These are phyloP conservation scores for Diaporthe sp. DNA, from an alignment of 2,329 filamentous ascomycete species.

Conservation along the genomic window DNA sequence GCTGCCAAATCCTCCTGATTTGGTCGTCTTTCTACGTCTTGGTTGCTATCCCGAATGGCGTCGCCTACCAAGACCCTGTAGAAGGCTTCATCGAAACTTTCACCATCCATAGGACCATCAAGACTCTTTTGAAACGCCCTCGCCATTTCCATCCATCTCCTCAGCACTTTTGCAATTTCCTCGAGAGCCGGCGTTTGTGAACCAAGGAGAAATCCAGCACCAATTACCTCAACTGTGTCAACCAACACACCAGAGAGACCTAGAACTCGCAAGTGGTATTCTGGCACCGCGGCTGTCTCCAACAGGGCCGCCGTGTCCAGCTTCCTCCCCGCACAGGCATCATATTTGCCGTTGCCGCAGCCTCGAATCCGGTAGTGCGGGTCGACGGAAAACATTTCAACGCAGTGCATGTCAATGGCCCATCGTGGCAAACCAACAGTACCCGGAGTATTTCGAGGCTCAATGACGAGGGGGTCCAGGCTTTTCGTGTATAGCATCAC, in stretches of 20 bases:
- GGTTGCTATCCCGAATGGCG: background rate
- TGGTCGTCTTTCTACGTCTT: background rate
- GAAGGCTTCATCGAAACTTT: background rate
- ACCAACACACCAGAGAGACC: background rate
- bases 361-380: background rate
- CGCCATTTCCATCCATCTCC: background rate
- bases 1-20: background rate
- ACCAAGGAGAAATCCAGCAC: background rate
- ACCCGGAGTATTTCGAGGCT: background rate
- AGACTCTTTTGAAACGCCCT: background rate
- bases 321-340: background rate
- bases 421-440: background rate
- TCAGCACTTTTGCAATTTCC: background rate
- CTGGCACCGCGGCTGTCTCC: background rate
- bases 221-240: background rate
- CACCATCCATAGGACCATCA: background rate
- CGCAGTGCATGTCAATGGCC: background rate
- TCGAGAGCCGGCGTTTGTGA: background rate
- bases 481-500: background rate
- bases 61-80: conserved; percentile 11
- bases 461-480: background rate
- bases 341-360: background rate
- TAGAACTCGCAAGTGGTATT: background rate
- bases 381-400: background rate
- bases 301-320: background rate